Base-by-base conservation (phyloP, 2,329 filamentous ascomycete species). In the Xylaria polymorpha region DNA sequence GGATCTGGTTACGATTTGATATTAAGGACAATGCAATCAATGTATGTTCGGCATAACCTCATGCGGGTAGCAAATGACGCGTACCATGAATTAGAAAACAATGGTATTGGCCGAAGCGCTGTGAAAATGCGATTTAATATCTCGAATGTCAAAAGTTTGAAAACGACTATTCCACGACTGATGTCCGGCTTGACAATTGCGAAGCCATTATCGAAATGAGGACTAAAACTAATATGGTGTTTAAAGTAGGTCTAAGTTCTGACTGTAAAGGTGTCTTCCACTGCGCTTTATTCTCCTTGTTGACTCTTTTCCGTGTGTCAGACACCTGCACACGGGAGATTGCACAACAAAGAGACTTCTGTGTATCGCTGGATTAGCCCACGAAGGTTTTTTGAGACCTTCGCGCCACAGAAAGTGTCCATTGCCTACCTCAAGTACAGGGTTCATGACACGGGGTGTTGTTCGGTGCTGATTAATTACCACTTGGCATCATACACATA, bases 1-100 rank as follows among this genome's bases (percentile, higher is more conserved):
- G 10, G 9, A 39, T 39, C 22, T 25, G 12, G 15, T 46, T 7
- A 14, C 15, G 20, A n/a, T 35, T 7, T 18, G 14, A 39, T 60
- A 48, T 41, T 43, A 56, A 50, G 15, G 18, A n/a, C 41, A 14
- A 10, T 15, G 14, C 53, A 43, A 20, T 29, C 25, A 53, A 58
- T 63, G 41, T 64, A 50, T 41, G 9, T 20, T 41, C 55, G 22
- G 18, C n/a, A 3, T 53, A 14, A 55, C 18, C 7, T 55, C 44
- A 64, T 44, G 22, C 48, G 18, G 14, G 39, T 20, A 22, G 22
- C 14, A 25, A 48, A 61, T 51, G 35, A 39, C 39, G 35, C 32
- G 22, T 43, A 12, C 41, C 39, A 14, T 51, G 10, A 37, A 44
- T 51, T 48, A 37, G 35, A 37, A 56, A 4, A 12, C 14, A 9